Conservation (phyloP, 352 stramenopile species). For the Nothophytophthora sp. region DNA sequence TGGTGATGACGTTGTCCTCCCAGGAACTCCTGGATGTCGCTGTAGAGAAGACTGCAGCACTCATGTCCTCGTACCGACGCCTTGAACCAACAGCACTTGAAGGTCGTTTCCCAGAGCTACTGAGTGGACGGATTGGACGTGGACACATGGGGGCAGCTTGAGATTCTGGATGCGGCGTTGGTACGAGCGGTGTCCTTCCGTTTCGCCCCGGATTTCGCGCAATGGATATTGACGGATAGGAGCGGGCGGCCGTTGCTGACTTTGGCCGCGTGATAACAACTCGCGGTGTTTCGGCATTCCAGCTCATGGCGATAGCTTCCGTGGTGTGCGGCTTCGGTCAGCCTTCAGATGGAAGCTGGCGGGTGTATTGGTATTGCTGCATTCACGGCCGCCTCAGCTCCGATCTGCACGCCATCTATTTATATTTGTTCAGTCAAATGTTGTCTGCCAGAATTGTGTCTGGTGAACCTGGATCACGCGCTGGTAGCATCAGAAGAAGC, state of each 20-base stretch:
- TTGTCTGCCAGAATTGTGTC: too few species aligned
- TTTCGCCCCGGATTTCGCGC: neutral
- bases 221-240: slow-evolving; percentile 1
- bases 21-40: slow-evolving; percentile 1
- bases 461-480: too few species aligned
- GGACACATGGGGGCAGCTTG: slow-evolving; percentile 4
- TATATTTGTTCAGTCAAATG: too few species aligned
- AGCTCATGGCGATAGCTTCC: slow-evolving; percentile 4
- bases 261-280: slow-evolving; percentile 29
- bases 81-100: slow-evolving; percentile 20
- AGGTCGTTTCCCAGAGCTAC: slow-evolving; percentile 9
- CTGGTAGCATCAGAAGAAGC: too few species aligned
- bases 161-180: slow-evolving; percentile 2
- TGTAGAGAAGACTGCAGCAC: neutral
- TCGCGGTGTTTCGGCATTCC: slow-evolving; percentile 18
- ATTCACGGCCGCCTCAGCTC: too few species aligned
- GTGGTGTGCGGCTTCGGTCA: neutral
- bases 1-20: neutral
- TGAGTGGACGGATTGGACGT: slow-evolving; percentile 8
- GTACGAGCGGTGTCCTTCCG: neutral
- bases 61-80: slow-evolving; percentile 1
- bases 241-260: slow-evolving; percentile 15
- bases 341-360: too few species aligned
- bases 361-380: too few species aligned
- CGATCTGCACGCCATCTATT: too few species aligned